Conservation (phyloP, 371 early-diverging fungal species). For the Mucor velutinosus region DNA sequence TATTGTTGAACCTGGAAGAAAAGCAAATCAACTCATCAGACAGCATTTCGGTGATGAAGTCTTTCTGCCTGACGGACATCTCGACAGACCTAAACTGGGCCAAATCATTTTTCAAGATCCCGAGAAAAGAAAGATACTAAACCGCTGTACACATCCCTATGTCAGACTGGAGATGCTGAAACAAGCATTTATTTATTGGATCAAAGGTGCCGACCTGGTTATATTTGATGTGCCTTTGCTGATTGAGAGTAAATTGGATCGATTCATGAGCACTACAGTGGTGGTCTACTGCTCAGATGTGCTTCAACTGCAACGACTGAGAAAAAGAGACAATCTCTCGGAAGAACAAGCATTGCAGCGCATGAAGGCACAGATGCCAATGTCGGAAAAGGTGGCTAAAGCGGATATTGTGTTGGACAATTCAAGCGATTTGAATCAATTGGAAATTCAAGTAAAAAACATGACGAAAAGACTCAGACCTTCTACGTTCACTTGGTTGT, state of each 20-base stretch:
- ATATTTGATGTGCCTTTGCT: slow-evolving; percentile 92
- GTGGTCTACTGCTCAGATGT: slow-evolving; percentile 84
- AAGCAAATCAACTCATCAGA: slow-evolving; percentile 72
- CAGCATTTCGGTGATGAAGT: slow-evolving; percentile 77
- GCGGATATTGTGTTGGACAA: slow-evolving; percentile 90
- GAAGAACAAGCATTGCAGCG: slow-evolving; percentile 71
- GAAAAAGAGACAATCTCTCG: slow-evolving; percentile 69
- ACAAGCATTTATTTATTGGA: slow-evolving; percentile 69
- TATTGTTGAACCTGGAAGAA: slow-evolving; percentile 80
- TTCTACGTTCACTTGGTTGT: slow-evolving; percentile 38
- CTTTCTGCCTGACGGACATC: slow-evolving; percentile 54
- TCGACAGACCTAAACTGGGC: slow-evolving; percentile 82
- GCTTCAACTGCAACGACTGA: slow-evolving; percentile 76
- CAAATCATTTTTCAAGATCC: slow-evolving; percentile 78
- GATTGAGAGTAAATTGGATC: slow-evolving; percentile 81
- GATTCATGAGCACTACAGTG: slow-evolving; percentile 67
- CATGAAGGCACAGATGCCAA: slow-evolving; percentile 83
- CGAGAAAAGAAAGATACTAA: slow-evolving; percentile 71
- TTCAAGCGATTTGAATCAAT: slow-evolving; percentile 63
- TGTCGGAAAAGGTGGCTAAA: slow-evolving; percentile 71
- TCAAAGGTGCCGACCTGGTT: slow-evolving; percentile 69
- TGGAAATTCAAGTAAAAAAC: slow-evolving; percentile 64
- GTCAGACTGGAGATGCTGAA: slow-evolving; percentile 79
- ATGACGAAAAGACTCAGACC: slow-evolving; percentile 51
- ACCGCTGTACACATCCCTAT: slow-evolving; percentile 86